Percentiles rank a stretch among this genome's conserved stretches.
These are phyloP conservation scores for Bipolaris cookei DNA, from an alignment of 2,329 filamentous ascomycete genomes.

Conservation along the genomic window DNA sequence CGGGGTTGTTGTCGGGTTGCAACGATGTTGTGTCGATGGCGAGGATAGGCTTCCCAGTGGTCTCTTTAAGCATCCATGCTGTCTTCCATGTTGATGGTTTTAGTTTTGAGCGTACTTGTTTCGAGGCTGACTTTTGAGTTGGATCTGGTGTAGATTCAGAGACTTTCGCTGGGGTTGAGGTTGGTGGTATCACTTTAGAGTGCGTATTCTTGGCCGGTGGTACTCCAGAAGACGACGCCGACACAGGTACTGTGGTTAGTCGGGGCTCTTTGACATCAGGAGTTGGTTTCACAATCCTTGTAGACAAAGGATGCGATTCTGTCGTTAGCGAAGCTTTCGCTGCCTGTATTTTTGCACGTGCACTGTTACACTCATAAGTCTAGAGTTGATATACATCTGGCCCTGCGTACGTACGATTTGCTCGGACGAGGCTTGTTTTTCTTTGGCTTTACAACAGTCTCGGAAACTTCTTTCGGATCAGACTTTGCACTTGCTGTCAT, in stretches of 20 bases:
- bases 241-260: neutral
- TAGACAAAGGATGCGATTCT: neutral
- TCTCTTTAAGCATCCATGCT: conserved; percentile 23
- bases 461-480: neutral
- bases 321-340: neutral
- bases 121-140: neutral
- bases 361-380: neutral
- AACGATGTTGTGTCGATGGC: conserved; percentile 17
- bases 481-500: neutral
- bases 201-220: neutral
- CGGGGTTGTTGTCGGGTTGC: conserved; percentile 3
- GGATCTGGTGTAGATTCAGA: neutral
- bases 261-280: neutral
- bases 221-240: neutral
- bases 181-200: neutral
- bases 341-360: conserved; percentile 1
- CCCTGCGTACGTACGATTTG: neutral
- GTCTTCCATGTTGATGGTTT: conserved; percentile 9
- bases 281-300: neutral
- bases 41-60: conserved; percentile 8
- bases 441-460: neutral
- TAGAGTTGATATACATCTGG: neutral
- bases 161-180: neutral
- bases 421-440: neutral
- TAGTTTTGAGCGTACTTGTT: neutral